Percentiles rank a stretch among this genome's conserved stretches.
Conservation (phyloP, 352 stramenopile species). For the Phytopythium helicoides region DNA sequence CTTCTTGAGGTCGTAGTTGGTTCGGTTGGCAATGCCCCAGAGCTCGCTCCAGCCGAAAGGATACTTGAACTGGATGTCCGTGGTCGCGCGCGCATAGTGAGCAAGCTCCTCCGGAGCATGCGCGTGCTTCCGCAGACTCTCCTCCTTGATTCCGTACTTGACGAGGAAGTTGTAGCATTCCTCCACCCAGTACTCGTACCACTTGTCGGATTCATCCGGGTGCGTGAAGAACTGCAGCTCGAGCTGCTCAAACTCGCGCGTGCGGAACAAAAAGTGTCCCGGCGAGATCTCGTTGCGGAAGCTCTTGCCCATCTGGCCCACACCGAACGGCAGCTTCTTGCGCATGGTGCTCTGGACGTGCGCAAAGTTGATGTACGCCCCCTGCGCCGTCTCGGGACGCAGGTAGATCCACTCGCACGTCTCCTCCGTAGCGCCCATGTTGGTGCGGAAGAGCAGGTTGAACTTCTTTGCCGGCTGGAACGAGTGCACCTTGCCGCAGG, state of each 20-base stretch:
- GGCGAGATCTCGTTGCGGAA: slow-evolving; percentile 99
- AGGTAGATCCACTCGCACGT: slow-evolving; percentile 92
- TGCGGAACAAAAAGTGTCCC: slow-evolving; percentile 97
- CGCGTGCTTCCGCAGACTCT: slow-evolving; percentile 91
- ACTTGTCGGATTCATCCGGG: slow-evolving; percentile 69
- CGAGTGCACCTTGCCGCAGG: slow-evolving; percentile 37
- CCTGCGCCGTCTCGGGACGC: slow-evolving; percentile 97
- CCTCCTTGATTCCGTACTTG: slow-evolving; percentile 83
- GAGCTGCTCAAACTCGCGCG: slow-evolving; percentile 98
- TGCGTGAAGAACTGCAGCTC: slow-evolving; percentile 90
- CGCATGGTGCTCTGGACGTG: slow-evolving; percentile 92
- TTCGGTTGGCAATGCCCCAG: slow-evolving; percentile 95
- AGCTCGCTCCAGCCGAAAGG: slow-evolving; percentile 97
- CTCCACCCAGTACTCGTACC: slow-evolving; percentile 92
- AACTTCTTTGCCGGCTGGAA: slow-evolving; percentile 92
- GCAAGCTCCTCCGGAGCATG: slow-evolving; percentile 92
- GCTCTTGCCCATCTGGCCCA: slow-evolving; percentile 97
- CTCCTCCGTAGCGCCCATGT: slow-evolving; percentile 91
- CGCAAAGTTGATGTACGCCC: slow-evolving; percentile 98
- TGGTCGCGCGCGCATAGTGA: slow-evolving; percentile 96
- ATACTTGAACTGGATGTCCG: slow-evolving; percentile 97
- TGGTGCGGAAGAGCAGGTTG: slow-evolving; percentile 98
- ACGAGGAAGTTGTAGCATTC: slow-evolving; percentile 90
- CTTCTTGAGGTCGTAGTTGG: slow-evolving; percentile 95
- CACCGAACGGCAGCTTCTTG: slow-evolving; percentile 94